Conservation (phyloP, 495 filamentous ascomycete species). For the Hyaloscypha variabilis region DNA sequence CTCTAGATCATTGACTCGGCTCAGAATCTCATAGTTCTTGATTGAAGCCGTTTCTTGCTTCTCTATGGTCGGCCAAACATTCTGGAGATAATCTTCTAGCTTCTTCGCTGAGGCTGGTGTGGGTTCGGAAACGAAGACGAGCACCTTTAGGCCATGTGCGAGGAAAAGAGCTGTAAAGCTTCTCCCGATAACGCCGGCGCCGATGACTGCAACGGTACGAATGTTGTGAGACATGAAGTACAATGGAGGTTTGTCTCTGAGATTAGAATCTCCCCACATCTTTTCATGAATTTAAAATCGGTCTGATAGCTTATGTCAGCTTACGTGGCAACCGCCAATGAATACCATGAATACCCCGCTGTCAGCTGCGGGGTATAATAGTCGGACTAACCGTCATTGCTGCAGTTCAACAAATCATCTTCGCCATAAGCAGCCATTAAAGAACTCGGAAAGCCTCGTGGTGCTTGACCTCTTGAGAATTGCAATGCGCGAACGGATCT, state of each 20-base stretch:
- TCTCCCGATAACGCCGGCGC: conserved; percentile 7
- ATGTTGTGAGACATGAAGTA: conserved; percentile 8
- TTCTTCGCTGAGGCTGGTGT: conserved; percentile 4
- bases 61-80: conserved; percentile 2
- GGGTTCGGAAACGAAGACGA: conserved; percentile 3
- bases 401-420: too few relatives aligned
- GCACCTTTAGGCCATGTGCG: neutral
- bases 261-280: too few relatives aligned
- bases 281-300: too few relatives aligned
- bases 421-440: too few relatives aligned
- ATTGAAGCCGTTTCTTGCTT: neutral
- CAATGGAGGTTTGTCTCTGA: neutral
- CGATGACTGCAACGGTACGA: conserved; percentile 4
- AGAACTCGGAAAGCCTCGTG: too few relatives aligned
- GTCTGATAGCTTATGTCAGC: too few relatives aligned
- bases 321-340: too few relatives aligned
- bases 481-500: too few relatives aligned
- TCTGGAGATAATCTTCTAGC: conserved; percentile 3
- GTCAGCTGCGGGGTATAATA: too few relatives aligned
- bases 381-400: too few relatives aligned
- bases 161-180: conserved; percentile 13
- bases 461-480: too few relatives aligned
- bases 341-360: too few relatives aligned
- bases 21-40: conserved; percentile 10
- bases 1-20: conserved; percentile 1